Evolutionary conservation across 208 protist species (phyloP), one percentile per base, ranked within the genome.

Genomic region (Wallacemonas sp.): DNA sequence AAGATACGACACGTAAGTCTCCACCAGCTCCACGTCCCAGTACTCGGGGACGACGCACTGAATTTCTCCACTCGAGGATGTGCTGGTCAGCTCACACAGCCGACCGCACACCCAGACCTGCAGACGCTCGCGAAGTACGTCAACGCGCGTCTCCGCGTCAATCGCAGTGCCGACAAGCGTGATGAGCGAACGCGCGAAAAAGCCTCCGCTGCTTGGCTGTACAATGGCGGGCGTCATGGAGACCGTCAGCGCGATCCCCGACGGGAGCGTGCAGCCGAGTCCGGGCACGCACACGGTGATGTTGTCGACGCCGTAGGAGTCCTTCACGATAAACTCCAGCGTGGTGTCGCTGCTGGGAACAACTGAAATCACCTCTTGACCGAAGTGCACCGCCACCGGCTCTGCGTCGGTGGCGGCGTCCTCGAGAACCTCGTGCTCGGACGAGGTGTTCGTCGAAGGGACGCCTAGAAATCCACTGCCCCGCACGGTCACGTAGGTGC

Each of bases 71-170:
- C 10, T 10, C 6, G 19, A 45, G 34, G 38, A 76, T 1, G 71
- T 59, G 37, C 48, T 48, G 17, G 52, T 53, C n/a, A 78, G 67
- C 8, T 42, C 32, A 50, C 77, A 83, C 32, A 21, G 54, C 13
- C 63, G 62, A 17, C 77, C 77, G 37, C 77, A 83, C 22, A 83
- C 68, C 26, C 42, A 60, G n/a, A 83, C 63, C 1, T 60, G 21
- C n/a, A 78, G 57, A 5, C 72, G 22, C 44, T 34, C 33, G 17
- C 33, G 1, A 22, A 73, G 22, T 1, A 67, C 33, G 0, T 0
- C 42, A 3, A 66, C 30, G 1, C 45, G 13, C 13, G n/a, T 53
- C 17, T 60, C 21, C 0, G 53, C 1, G 24, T 61, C 58, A 26
- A 78, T 15, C 0, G 37, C n/a, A 29, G 71, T 76, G 22, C 77